Percentiles rank a stretch among this genome's conserved stretches.
Conservation (phyloP, 2,329 filamentous ascomycete species). For the Exophiala phaeomuriformis region DNA sequence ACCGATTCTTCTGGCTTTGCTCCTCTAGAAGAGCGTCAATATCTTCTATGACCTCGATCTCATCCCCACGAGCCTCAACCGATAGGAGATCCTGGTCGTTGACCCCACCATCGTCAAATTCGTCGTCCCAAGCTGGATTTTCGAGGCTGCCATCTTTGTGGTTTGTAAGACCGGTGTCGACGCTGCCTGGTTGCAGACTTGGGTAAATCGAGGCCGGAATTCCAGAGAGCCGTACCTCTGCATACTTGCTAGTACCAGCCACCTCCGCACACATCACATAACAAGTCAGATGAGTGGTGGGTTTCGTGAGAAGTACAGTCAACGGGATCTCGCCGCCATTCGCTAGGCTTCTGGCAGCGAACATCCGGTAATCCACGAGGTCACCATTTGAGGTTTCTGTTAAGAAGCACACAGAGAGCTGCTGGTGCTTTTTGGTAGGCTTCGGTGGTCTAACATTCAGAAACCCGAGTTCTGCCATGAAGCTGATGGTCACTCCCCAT, state of each 20-base stretch:
- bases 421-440: constrained; percentile 55
- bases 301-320: constrained; percentile 48
- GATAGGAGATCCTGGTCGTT: constrained; percentile 48
- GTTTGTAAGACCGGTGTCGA: too few species aligned
- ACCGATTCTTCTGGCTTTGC: constrained; percentile 17
- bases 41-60: constrained; percentile 47
- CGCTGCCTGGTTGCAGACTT: neutral
- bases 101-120: constrained; percentile 48
- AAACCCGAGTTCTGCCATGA: constrained; percentile 64
- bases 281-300: constrained; percentile 55
- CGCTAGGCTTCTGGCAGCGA: constrained; percentile 58
- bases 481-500: constrained; percentile 49
- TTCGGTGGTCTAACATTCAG: constrained; percentile 57
- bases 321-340: constrained; percentile 55
- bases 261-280: constrained; percentile 81
- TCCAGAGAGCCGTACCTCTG: constrained; percentile 43
- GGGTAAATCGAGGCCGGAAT: constrained; percentile 44
- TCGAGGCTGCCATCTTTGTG: too few species aligned
- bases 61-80: constrained; percentile 39
- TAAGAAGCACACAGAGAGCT: constrained; percentile 63
- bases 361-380: constrained; percentile 61
- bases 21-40: constrained; percentile 19
- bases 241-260: constrained; percentile 52
- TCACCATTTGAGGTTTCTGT: constrained; percentile 62
- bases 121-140: constrained; percentile 34